phyloP scores from a whole-genome alignment of 139 green algal genomes.

The Tetraselmis striata region DNA sequence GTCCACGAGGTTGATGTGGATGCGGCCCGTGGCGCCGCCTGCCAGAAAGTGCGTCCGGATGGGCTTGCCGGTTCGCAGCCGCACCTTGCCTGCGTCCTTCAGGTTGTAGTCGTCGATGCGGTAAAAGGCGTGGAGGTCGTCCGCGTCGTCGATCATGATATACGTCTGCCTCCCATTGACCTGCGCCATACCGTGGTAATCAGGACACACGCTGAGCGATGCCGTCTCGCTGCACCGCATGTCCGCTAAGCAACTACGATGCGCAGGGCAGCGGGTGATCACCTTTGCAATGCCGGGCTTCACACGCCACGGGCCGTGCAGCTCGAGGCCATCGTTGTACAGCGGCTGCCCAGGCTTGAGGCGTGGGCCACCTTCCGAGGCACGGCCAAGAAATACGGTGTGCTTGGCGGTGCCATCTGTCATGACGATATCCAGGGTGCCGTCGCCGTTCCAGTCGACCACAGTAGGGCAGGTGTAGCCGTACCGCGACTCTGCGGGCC shows the following conservation, averaged over 20 bases:
- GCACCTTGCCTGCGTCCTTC: constrained; percentile 21
- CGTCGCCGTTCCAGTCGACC: constrained; percentile 19
- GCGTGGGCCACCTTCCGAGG: not conserved
- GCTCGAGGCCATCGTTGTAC: constrained; percentile 17
- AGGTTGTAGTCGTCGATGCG: constrained; percentile 17
- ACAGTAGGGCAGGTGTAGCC: constrained; percentile 13
- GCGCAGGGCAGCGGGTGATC: too few species aligned
- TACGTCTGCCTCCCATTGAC: not conserved
- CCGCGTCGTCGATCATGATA: constrained; percentile 9
- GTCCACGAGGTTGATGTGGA: constrained; percentile 18
- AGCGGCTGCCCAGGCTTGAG: constrained; percentile 3
- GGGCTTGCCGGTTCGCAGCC: constrained; percentile 8
- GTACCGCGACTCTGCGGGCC: constrained; percentile 16
- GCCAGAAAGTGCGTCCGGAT: constrained; percentile 15
- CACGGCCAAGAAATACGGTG: constrained; percentile 7
- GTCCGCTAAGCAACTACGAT: too few species aligned
- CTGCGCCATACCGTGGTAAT: too few species aligned
- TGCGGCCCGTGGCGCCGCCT: constrained; percentile 15
- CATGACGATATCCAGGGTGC: constrained; percentile 14
- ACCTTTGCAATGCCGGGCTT: constrained; percentile 9
- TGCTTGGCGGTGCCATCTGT: constrained; percentile 6
- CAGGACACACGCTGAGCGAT: too few species aligned
- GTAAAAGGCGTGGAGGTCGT: constrained; percentile 21
- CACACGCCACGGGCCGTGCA: constrained; percentile 21
- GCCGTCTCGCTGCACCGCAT: too few species aligned